Evolutionary conservation across 108 stramenopile genomes (phyloP), one percentile per base, ranked within the genome.

Genomic region (Aurantiochytrium sp.): DNA sequence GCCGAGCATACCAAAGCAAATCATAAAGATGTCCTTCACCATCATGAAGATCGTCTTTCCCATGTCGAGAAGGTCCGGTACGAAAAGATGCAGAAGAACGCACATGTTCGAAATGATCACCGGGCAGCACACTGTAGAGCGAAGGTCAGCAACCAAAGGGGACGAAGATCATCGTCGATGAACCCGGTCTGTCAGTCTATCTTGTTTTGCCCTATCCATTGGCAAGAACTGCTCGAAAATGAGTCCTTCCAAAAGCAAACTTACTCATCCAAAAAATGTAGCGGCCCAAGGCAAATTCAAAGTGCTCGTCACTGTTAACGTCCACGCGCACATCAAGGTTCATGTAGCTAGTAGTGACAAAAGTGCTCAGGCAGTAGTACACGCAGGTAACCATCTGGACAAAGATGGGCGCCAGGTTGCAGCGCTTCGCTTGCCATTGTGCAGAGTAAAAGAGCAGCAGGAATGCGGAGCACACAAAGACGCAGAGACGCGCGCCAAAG

Each of bases 401-500:
- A 12, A 53, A 35, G 51, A 83, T 47, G 16, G 76, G 76, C 16
- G 45, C n/a, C 6, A 83, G 51, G 76, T 83, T 83, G 76, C 76
- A 83, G 6, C 76, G 76, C 45, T 53, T 53, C 18, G 49, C 45
- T 6, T 83, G 6, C 19, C 8, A 53, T 2, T 83, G 76, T 8
- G 23, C n/a, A 6, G 1, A 12, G 76, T 83, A 83, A 35, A 83
- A 83, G 76, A 47, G 51, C 45, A 83, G n/a, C 10, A 83, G 51
- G 28, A 83, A 47, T n/a, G 51, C 51, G 45, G 49, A 53, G 51
- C 76, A 53, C 45, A 83, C 76, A 23, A 53, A 47, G 45, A 53
- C 51, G 76, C 76, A 83, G 16, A 83, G 51, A 12, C 76, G 76
- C 25, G 76, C 76, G 6, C 76, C 76, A 83, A 53, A 83, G 76